Conservation (phyloP, 1,139 yeast species). For the Diutina catenulata region DNA sequence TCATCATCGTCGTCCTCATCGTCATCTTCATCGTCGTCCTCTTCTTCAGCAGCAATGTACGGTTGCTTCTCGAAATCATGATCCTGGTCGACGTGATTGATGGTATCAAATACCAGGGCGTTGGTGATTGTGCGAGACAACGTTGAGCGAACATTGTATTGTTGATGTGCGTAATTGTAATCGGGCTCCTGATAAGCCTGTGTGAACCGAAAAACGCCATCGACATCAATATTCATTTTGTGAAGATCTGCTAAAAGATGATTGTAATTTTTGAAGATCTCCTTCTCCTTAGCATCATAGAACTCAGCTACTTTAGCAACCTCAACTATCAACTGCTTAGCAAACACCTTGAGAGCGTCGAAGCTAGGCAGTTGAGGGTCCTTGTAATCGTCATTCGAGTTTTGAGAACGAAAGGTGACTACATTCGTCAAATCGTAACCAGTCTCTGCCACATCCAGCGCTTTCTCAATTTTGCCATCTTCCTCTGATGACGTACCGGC, state of each 20-base stretch:
- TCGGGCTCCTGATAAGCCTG: constrained; percentile 15
- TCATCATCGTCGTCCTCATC: constrained; percentile 26
- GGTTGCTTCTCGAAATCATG: constrained; percentile 11
- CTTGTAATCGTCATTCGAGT: background rate
- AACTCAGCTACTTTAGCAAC: constrained; percentile 45
- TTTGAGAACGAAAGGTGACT: background rate
- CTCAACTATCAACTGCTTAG: constrained; percentile 42
- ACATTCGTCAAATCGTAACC: background rate
- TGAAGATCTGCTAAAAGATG: constrained; percentile 29
- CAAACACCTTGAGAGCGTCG: constrained; percentile 41
- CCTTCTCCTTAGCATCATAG: constrained; percentile 36
- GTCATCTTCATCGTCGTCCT: constrained; percentile 30
- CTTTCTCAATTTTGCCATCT: background rate
- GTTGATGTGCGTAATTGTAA: constrained; percentile 12
- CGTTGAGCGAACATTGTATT: constrained; percentile 16
- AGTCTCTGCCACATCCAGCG: background rate
- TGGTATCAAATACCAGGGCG: constrained; percentile 18
- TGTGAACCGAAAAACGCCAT: constrained; percentile 19
- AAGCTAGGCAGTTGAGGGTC: constrained; percentile 3
- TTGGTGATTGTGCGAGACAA: constrained; percentile 20
- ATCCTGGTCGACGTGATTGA: constrained; percentile 15
- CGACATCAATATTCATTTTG: constrained; percentile 18
- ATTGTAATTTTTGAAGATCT: constrained; percentile 33
- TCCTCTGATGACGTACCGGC: background rate
- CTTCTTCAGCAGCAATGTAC: constrained; percentile 15